Evolutionary conservation across 2,329 filamentous ascomycete genomes (phyloP), one percentile per base, ranked within the genome.

Genomic region (Diaporthe batatas): DNA sequence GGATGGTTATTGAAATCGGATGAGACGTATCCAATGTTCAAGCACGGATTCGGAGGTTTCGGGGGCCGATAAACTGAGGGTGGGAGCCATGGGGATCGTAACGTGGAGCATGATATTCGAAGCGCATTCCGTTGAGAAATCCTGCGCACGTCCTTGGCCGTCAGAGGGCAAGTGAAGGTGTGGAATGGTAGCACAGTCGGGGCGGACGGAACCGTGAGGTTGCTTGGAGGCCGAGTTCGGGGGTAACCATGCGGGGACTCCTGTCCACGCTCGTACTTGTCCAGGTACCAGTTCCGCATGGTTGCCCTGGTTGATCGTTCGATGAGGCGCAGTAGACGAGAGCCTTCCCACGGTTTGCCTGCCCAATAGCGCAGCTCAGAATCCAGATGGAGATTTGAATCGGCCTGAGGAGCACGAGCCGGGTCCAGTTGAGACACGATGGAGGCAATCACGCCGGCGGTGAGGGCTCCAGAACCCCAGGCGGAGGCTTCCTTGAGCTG

Each of bases 1-100:
- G 96, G 96, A 80, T 99, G 96, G 78, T 99, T 99, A 80, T 99
- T 99, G 83, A 99, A 99, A 82, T 99, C 96, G 0, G 96, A 98
- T 4, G 96, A 98, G 49, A 99, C 91, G 81, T 99, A 99, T 59
- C 96, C 96, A 74, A 99, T 91, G 76, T 94, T 96, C n/a, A 99
- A 87, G 76, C 92, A 90, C 0, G 95, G 95, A 55, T 86, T 88
- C 1, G 96, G 96, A 1, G 96, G 95, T 2, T 90, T 82, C 0
- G 96, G 96, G 2, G 96, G 96, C n/a, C 90, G 90, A 78, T 94
- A 98, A 0, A 98, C 93, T 0, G 91, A 91, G 58, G 84, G 80
- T 8, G 96, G 92, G 62, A 99, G 88, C 96, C 96, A 99, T 6
- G 95, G 90, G 2, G 95, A 91, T 72, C 92, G 91, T 21, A 99